Evolutionary conservation across 768 basidiomycete species (phyloP), one percentile per base, ranked within the genome.

Genomic region (Xerocomus brunneocitrinus): DNA sequence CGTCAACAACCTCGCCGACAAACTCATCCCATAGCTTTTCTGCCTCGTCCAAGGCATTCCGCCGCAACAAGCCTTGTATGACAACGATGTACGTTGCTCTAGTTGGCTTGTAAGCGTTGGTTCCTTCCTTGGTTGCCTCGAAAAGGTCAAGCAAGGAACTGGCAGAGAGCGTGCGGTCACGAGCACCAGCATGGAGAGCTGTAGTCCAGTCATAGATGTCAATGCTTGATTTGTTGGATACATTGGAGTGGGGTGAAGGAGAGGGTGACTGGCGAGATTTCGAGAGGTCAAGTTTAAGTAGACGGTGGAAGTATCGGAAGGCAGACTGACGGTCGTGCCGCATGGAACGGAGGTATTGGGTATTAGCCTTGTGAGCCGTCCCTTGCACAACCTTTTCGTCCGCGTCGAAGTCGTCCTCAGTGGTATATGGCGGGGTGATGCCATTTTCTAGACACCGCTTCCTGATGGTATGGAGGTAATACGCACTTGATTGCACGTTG

Each of bases 51-150:
- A 65, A 67, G 13, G 74, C 73, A 27, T 68, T 58, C 44, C 79
- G 78, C 10, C 69, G 66, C 12, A 84, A 58, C 8, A 87, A 67
- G 1, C 79, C 83, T 30, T 76, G 76, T 38, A 87, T 73, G 53
- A 83, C 66, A 28, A 81, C 67, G 19, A 81, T 83, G 59, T 83
- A 78, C 0, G 82, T 76, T 0, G 71, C 76, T 12, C 74, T 67
- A 3, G 73, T 79, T 0, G 78, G 75, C 27, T 66, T 68, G 24
- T 78, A 67, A 19, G 62, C 50, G 44, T 40, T 58, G n/a, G 64
- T 63, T 34, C 55, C 57, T 14, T 61, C 55, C 3, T 61, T 63
- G 5, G 69, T 60, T n/a, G 67, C 65, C 19, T 70, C 55, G 57
- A 78, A 79, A 27, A 77, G 62, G 0, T 61, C 53, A 27, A 79